Evolutionary conservation across 2,329 filamentous ascomycete species (phyloP).

Genomic region (Aspergillus sclerotialis): DNA sequence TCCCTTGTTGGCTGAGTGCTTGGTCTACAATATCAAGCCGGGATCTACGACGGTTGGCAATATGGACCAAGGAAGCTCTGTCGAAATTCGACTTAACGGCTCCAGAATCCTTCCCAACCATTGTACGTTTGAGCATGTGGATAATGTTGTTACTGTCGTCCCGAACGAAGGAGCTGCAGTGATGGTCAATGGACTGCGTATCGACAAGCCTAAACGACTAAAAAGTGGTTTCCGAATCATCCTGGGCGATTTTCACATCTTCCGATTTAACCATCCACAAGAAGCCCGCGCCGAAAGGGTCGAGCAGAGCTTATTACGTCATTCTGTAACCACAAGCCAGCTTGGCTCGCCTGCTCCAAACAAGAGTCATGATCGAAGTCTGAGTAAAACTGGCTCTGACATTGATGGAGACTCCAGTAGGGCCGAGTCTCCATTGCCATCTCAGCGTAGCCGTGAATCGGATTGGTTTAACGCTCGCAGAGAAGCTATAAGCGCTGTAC

Average conservation of each 20-base stretch:
- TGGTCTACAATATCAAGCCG: conserved; percentile 97
- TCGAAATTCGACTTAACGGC: conserved; percentile 89
- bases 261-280: conserved; percentile 95
- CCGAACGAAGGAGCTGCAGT: conserved; percentile 88
- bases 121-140: conserved; percentile 87
- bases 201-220: conserved; percentile 76
- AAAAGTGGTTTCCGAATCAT: conserved; percentile 93
- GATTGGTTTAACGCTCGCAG: conserved; percentile 92
- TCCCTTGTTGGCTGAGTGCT: conserved; percentile 85
- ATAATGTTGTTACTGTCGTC: conserved; percentile 86
- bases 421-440: conserved; percentile 70
- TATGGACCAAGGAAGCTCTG: conserved; percentile 73
- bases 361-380: conserved; percentile 68
- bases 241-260: conserved; percentile 96
- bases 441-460: conserved; percentile 63
- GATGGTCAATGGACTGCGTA: conserved; percentile 93
- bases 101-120: conserved; percentile 88
- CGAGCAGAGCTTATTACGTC: conserved; percentile 77
- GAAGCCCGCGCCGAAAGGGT: conserved; percentile 89
- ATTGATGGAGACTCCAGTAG: conserved; percentile 64
- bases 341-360: conserved; percentile 58
- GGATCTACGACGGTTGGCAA: conserved; percentile 92
- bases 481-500: conserved; percentile 84
- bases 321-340: conserved; percentile 62
- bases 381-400: conserved; percentile 74